A percentile compares a stretch with the other conserved stretches of the same genome.
These are phyloP conservation scores for Trichaptum fuscoviolaceum DNA, from an alignment of 768 basidiomycete species.

Conservation along the genomic window DNA sequence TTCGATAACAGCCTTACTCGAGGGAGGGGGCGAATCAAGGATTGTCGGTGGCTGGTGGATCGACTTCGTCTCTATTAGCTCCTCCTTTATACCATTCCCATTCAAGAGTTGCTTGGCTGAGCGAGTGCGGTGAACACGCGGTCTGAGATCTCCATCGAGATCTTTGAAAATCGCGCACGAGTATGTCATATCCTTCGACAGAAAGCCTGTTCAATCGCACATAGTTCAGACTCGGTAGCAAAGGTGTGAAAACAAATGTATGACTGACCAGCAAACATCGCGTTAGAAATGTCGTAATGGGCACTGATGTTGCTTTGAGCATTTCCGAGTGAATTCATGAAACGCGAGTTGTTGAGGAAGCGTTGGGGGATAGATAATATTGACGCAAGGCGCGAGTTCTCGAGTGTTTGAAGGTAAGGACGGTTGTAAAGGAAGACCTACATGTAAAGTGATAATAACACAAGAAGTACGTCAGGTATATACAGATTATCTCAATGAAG, in stretches of 20 bases:
- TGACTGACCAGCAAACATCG: constrained; percentile 56
- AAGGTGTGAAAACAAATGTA: constrained; percentile 10
- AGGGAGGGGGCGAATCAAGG: constrained; percentile 7
- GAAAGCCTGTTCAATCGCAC: constrained; percentile 33
- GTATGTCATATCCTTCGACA: constrained; percentile 73
- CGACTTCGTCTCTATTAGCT: constrained; percentile 18
- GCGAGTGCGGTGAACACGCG: too few relatives aligned
- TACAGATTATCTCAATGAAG: background rate
- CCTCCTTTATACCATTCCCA: constrained; percentile 16
- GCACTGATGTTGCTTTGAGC: constrained; percentile 65
- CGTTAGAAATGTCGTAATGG: constrained; percentile 76
- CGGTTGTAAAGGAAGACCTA: constrained; percentile 64
- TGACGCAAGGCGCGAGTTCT: constrained; percentile 41
- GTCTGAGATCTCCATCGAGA: constrained; percentile 49
- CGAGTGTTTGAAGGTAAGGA: constrained; percentile 42
- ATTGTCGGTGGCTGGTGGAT: constrained; percentile 32
- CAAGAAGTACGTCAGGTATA: background rate
- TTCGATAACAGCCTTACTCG: background rate
- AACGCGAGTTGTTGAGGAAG: constrained; percentile 47
- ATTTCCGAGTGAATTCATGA: constrained; percentile 62
- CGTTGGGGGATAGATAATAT: constrained; percentile 50
- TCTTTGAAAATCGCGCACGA: constrained; percentile 67
- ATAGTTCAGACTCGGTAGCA: constrained; percentile 6
- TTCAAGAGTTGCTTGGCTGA: background rate
- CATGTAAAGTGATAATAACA: background rate